Evolutionary conservation across 2,329 filamentous ascomycete genomes (phyloP), one percentile per base, ranked within the genome.

Genomic region (Cytospora piceae): DNA sequence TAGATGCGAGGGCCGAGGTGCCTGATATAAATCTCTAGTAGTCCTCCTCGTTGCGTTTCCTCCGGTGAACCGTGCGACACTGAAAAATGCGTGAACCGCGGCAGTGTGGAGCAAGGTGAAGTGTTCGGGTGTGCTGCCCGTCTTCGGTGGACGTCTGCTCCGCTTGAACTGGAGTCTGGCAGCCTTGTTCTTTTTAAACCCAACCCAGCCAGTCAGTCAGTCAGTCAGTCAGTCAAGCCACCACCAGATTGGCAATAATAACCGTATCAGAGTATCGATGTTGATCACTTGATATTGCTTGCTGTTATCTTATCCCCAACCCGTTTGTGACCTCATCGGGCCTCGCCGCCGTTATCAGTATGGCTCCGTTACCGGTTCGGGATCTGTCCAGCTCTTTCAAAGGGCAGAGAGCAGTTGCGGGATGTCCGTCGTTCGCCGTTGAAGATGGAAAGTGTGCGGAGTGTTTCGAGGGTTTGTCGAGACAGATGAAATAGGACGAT

Each of bases 1-100:
- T 46, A 46, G 27, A 34, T 27, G 57, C 63, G 63, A 65, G 63
- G 37, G 58, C 63, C 58, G 63, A 65, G 52, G 57, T 52, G 49
- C 58, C 34, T 54, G 29, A 58, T 57, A 65, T 29, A 51, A 57
- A 24, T 54, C 31, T 29, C 52, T 34, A 4, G 39, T 31, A 22
- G 34, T 39, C n/a, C n/a, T 61, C 49, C 42, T 53, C 34, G 24
- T 22, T 22, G 20, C 17, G 7, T 22, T 22, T 9, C 8, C 17
- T 46, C n/a, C 7, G n/a, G 7, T 15, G 42, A 39, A 39, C 5
- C 42, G 42, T 46, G 20, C 20, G 42, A 12, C 8, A 5, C 32
- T 34, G 7, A 34, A 34, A 34, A 31, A 27, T 39, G 60, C 49
- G 60, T 53, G 52, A 22, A 62, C n/a, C 29, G 60, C 52, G 59